A percentile compares a stretch with the other conserved stretches of the same genome.
These are phyloP conservation scores for Asterochloris erici DNA, from an alignment of 139 green algal genomes.

Conservation along the genomic window DNA sequence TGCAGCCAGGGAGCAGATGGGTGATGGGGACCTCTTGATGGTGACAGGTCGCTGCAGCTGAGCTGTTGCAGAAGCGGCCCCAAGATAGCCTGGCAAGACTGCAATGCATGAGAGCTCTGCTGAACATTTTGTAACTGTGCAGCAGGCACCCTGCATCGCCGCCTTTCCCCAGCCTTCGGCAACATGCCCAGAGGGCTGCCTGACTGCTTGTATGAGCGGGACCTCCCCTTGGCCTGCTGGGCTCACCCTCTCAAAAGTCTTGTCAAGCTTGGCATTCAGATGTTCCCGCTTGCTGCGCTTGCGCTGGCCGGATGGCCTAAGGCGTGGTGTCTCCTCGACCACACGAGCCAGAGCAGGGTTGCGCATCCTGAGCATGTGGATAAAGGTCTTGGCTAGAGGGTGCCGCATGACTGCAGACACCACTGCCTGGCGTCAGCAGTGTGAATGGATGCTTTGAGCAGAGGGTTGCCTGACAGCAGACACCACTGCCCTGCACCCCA, in stretches of 20 bases:
- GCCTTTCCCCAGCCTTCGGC: no score
- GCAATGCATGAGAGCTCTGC: no score
- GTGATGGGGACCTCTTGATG: no score
- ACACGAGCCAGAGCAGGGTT: conserved; percentile 3
- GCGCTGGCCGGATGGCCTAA: neutral
- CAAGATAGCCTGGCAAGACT: no score
- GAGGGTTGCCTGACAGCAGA: neutral
- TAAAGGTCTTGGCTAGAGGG: conserved; percentile 18
- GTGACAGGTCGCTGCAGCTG: no score
- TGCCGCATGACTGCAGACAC: conserved; percentile 15
- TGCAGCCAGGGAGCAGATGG: neutral
- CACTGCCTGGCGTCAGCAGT: neutral
- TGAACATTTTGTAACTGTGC: no score
- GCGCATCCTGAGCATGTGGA: conserved; percentile 17
- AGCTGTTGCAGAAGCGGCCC: no score
- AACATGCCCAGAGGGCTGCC: no score
- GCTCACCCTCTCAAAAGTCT: conserved; percentile 14
- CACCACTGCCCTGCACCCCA: neutral
- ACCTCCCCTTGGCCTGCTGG: neutral
- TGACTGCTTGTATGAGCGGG: no score
- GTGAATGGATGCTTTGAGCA: neutral
- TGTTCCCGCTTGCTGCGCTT: neutral
- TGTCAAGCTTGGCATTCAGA: conserved; percentile 7
- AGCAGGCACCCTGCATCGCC: no score
- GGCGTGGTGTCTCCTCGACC: conserved; percentile 9